These are phyloP conservation scores for Leptosphaerulina australis DNA, from an alignment of 2,329 filamentous ascomycete species.

Conservation along the genomic window DNA sequence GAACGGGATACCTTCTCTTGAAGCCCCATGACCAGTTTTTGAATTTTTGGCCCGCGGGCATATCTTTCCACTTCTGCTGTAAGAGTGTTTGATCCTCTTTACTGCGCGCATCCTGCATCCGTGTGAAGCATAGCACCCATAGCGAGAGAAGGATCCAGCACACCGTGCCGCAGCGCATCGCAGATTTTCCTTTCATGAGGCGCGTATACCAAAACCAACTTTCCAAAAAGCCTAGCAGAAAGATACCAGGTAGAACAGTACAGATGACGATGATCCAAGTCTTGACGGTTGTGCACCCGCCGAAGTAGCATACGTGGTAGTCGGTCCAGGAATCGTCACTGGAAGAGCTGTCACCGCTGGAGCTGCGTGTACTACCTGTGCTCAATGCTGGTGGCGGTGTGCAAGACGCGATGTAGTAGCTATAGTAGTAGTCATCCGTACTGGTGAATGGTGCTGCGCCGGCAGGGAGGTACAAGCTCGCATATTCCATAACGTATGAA, in stretches of 20 bases:
- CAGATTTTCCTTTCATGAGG: conserved; percentile 41
- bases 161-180: conserved; percentile 40
- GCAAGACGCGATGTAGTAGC: conserved; percentile 34
- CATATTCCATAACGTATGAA: conserved; percentile 20
- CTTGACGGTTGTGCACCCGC: conserved; percentile 21
- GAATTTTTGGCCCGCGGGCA: conserved; percentile 34
- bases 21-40: conserved; percentile 46
- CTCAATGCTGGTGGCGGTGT: conserved; percentile 24
- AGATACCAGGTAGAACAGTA: conserved; percentile 33
- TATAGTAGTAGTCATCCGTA: conserved; percentile 30
- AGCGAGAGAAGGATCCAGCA: conserved; percentile 41
- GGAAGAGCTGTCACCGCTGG: conserved; percentile 7
- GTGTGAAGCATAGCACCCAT: conserved; percentile 41
- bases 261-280: conserved; percentile 42
- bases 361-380: conserved; percentile 13
- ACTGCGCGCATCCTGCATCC: conserved; percentile 39
- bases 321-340: conserved; percentile 9
- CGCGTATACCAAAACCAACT: conserved; percentile 46
- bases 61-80: conserved; percentile 39
- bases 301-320: conserved; percentile 16
- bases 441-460: conserved; percentile 36
- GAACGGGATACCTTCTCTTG: conserved; percentile 36
- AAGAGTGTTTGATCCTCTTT: conserved; percentile 40
- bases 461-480: conserved; percentile 36
- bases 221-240: conserved; percentile 42